phyloP scores from a whole-genome alignment of 2,329 filamentous ascomycete species.

The Cryphonectria naterciae region DNA sequence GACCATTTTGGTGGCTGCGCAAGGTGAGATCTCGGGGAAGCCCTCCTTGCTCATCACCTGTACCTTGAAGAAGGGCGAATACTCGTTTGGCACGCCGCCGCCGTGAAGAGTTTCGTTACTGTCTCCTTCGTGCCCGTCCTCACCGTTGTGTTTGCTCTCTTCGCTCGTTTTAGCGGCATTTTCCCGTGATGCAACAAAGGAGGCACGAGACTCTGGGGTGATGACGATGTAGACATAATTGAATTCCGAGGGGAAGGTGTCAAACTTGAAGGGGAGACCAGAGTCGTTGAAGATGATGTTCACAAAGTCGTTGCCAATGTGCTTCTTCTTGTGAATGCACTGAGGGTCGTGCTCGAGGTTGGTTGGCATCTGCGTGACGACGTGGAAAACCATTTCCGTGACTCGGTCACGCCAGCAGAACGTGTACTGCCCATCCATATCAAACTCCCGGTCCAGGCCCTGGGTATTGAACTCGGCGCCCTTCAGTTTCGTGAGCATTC shows the following conservation, averaged over 20 bases:
- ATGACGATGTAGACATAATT: conserved; percentile 98
- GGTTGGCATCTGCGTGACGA: conserved; percentile 97
- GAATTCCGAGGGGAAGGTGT: conserved; percentile 93
- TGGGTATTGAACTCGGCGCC: conserved; percentile 91
- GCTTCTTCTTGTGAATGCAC: conserved; percentile 85
- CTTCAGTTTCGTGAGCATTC: conserved; percentile 78
- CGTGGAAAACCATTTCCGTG: conserved; percentile 93
- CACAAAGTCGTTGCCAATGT: conserved; percentile 97
- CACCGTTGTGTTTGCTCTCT: conserved; percentile 39
- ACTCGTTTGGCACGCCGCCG: conserved; percentile 2
- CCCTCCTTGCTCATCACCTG: conserved; percentile 86
- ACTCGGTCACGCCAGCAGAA: conserved; percentile 95
- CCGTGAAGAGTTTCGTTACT: neutral
- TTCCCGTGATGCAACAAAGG: conserved; percentile 69
- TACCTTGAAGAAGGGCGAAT: conserved; percentile 77
- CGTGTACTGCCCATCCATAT: conserved; percentile 83
- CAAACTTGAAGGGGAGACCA: conserved; percentile 83
- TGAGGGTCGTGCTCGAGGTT: conserved; percentile 75
- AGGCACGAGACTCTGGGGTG: conserved; percentile 79
- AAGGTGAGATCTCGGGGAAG: conserved; percentile 90
- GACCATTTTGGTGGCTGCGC: conserved; percentile 86
- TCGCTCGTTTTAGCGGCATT: conserved; percentile 42
- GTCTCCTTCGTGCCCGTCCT: conserved; percentile 2
- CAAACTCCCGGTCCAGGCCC: conserved; percentile 77
- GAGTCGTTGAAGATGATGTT: conserved; percentile 99